Evolutionary conservation across 768 basidiomycete species (phyloP), one percentile per base, ranked within the genome.

Genomic region (Phylloporus sp.): DNA sequence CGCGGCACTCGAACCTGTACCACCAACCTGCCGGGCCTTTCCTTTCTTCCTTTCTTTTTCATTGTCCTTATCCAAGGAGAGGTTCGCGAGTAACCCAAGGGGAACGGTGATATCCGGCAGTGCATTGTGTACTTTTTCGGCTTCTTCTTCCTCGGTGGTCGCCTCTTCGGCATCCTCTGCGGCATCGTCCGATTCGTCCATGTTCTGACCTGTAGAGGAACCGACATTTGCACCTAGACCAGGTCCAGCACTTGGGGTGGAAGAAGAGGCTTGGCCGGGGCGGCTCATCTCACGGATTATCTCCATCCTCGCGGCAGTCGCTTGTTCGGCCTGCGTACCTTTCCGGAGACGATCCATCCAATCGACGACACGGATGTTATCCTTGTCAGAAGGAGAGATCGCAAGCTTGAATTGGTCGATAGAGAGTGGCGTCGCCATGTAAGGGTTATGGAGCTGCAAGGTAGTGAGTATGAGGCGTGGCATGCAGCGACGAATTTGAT

Each of bases 321-420:
- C 71, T 13, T 76, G 75, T 4, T 76, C 76, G 2, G 72, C 70
- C 16, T 75, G 79, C 40, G 85, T 76, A 55, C 81, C 81, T 0
- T 78, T 75, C 64, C 86, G 80, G 0, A 87, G 72, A 6, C 81
- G 80, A 55, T 89, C 84, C 50, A 91, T 75, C 87, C 88, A 90
- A 9, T 80, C 84, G n/a, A 86, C 69, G 28, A 88, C 78, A 52
- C 81, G 81, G 27, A 77, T 68, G 51, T 88, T 88, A 58, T 80
- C 80, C 46, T 79, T 76, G 60, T 91, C 88, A 5, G 84, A 83
- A 4, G 87, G 84, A 0, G 87, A 86, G 0, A 86, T 87, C 6
- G 88, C 86, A 78, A 84, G 79, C 34, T 84, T 78, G 62, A 89
- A 90, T 2, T 88, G 86, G 5, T 85, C 85, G 54, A 90, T 88